phyloP scores from a whole-genome alignment of 768 basidiomycete genomes.

The Lactarius quietus region DNA sequence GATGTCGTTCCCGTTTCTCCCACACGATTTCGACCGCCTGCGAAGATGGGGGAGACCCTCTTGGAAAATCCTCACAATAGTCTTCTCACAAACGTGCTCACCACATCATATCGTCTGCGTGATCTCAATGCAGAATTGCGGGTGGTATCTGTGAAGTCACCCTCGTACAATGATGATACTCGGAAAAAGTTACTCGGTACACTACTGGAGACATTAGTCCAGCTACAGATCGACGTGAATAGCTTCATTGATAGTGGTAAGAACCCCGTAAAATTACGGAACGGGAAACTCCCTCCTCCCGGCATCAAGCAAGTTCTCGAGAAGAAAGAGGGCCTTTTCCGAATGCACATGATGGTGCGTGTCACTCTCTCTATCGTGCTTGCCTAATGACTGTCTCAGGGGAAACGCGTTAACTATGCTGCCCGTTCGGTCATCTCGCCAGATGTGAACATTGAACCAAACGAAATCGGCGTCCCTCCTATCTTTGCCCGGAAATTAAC shows the following conservation, averaged over 20 bases:
- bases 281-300: conserved; percentile 85
- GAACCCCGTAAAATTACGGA: conserved; percentile 80
- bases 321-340: conserved; percentile 98
- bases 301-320: conserved; percentile 97
- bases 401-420: conserved; percentile 98
- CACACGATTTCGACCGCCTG: conserved; percentile 92
- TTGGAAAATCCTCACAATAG: conserved; percentile 98
- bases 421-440: conserved; percentile 99
- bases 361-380: conserved; percentile 16
- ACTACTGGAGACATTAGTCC: conserved; percentile 78
- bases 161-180: conserved; percentile 44
- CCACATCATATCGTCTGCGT: conserved; percentile 74
- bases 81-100: conserved; percentile 74
- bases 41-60: conserved; percentile 84
- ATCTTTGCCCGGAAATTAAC: conserved; percentile 96
- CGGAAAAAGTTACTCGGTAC: conserved; percentile 57
- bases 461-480: conserved; percentile 97
- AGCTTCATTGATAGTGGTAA: conserved; percentile 97
- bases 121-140: conserved; percentile 69
- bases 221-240: conserved; percentile 93
- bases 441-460: conserved; percentile 98
- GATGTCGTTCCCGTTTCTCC: conserved; percentile 89
- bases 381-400: conserved; percentile 45
- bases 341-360: conserved; percentile 98
- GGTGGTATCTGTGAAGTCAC: conserved; percentile 57